phyloP scores from a whole-genome alignment of 257 asterid genomes.

The Haberlea rhodopensis region DNA sequence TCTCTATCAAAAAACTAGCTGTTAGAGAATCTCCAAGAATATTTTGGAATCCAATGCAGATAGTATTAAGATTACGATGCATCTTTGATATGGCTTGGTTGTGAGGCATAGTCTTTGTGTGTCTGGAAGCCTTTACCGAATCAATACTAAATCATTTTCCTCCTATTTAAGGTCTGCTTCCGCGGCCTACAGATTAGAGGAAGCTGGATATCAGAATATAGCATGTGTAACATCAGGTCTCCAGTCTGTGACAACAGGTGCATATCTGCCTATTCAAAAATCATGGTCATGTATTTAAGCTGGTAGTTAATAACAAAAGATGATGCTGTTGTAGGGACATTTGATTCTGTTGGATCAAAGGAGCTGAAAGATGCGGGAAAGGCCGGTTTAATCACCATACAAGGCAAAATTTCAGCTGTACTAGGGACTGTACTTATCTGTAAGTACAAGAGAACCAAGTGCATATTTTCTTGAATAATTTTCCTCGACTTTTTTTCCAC shows the following conservation, averaged over 20 bases:
- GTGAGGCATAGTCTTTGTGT: not conserved
- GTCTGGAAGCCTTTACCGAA: not conserved
- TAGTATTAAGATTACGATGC: not conserved
- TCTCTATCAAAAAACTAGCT: too few relatives aligned
- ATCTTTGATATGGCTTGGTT: not conserved
- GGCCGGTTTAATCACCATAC: slow-evolving; percentile 79
- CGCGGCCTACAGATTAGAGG: slow-evolving; percentile 72
- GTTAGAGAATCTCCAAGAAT: not conserved
- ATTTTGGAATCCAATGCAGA: not conserved
- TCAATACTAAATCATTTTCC: not conserved
- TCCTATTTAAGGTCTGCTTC: slow-evolving; percentile 45
- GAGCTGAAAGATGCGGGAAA: slow-evolving; percentile 97
- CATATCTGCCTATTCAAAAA: slow-evolving; percentile 17
- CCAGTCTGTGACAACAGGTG: slow-evolving; percentile 76
- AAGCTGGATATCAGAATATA: slow-evolving; percentile 64
- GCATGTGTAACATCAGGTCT: too few relatives aligned
- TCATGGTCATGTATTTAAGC: not conserved
- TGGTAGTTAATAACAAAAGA: not conserved
- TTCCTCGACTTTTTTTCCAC: not conserved
- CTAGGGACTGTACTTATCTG: slow-evolving; percentile 87
- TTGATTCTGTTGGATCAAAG: slow-evolving; percentile 72
- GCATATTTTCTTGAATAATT: not conserved
- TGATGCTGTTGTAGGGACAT: slow-evolving; percentile 44
- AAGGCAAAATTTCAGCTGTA: slow-evolving; percentile 87
- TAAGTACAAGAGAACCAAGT: slow-evolving; percentile 34